phyloP scores from a whole-genome alignment of 192 early-diverging fungal genomes.

The Umbelopsis isabellina region DNA sequence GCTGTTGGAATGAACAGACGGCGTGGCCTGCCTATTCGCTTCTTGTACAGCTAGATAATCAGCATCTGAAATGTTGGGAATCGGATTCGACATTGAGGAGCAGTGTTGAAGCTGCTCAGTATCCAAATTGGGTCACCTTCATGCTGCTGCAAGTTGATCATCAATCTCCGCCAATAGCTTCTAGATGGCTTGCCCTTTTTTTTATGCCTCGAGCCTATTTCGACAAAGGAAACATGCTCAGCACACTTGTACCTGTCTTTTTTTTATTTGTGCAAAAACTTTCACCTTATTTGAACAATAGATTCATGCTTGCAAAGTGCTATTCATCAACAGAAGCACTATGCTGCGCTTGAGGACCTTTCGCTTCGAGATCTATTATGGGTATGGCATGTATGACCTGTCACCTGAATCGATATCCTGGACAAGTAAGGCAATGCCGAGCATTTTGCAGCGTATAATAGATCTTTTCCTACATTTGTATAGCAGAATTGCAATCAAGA shows the following conservation, averaged over 20 bases:
- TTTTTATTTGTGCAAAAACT: too few relatives aligned
- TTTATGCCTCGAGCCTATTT: too few relatives aligned
- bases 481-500: background rate
- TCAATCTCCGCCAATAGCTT: conserved; percentile 4
- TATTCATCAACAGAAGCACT: too few relatives aligned
- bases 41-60: background rate
- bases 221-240: too few relatives aligned
- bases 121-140: background rate
- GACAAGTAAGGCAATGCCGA: background rate
- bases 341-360: too few relatives aligned
- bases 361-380: too few relatives aligned
- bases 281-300: too few relatives aligned
- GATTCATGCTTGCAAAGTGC: too few relatives aligned
- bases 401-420: background rate
- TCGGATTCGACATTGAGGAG: conserved; percentile 5
- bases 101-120: background rate
- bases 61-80: conserved; percentile 11
- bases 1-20: conserved; percentile 4
- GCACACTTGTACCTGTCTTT: too few relatives aligned
- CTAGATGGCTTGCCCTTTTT: too few relatives aligned
- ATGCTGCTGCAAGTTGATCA: conserved; percentile 6
- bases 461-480: background rate
- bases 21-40: background rate
- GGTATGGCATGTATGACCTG: background rate
- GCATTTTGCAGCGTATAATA: background rate